A percentile compares a stretch with the other conserved stretches of the same genome.
These are phyloP conservation scores for Artemisia annua DNA, from an alignment of 129 eudicot species.

Conservation along the genomic window DNA sequence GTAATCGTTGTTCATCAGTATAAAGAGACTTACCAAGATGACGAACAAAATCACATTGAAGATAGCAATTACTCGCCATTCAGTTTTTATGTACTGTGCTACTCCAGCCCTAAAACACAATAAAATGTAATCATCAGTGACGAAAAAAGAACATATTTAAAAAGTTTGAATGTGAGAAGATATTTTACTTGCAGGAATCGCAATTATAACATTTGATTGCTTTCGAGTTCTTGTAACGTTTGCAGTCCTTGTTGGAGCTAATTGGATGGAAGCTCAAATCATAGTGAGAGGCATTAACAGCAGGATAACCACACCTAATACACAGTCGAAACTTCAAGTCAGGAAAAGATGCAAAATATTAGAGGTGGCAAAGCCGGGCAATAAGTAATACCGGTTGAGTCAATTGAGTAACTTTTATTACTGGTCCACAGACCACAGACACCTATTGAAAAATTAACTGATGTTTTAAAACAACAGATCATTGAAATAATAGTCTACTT, in stretches of 20 bases:
- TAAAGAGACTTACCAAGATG: conserved; percentile 62
- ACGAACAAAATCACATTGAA: conserved; percentile 72
- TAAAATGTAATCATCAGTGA: conserved; percentile 6
- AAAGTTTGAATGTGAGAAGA: background rate
- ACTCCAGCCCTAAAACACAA: conserved; percentile 79
- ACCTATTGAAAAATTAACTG: no score
- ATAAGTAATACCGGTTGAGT: background rate
- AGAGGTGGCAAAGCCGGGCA: conserved; percentile 1
- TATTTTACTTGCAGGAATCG: conserved; percentile 91
- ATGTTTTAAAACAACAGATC: no score
- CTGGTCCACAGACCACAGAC: no score
- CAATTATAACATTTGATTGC: conserved; percentile 79
- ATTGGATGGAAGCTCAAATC: conserved; percentile 86
- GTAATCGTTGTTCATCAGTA: conserved; percentile 2
- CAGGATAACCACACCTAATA: conserved; percentile 89
- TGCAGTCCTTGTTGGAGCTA: conserved; percentile 79
- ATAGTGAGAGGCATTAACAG: conserved; percentile 78
- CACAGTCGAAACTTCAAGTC: background rate
- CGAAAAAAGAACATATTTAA: background rate
- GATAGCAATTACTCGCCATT: conserved; percentile 92
- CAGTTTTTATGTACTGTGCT: conserved; percentile 88
- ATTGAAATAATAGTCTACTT: background rate
- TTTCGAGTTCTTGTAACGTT: conserved; percentile 68
- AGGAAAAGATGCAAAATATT: conserved; percentile 3
- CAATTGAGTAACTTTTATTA: background rate